phyloP scores from a whole-genome alignment of 208 protist genomes.

The Acanthamoeba royreba region DNA sequence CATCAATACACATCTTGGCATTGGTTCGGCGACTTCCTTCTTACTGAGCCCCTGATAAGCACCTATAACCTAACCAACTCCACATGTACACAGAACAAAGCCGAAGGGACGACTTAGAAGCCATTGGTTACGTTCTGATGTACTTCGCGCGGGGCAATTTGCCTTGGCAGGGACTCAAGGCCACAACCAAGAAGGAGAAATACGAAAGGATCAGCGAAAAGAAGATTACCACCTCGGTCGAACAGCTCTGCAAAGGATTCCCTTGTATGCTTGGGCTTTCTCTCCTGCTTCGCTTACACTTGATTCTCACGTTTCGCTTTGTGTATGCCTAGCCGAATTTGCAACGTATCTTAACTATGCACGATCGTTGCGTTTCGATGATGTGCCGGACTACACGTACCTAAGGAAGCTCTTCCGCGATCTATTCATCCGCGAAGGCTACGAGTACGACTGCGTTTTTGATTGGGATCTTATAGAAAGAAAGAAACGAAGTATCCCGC shows the following conservation, averaged over 20 bases:
- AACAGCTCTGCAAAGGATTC: slow-evolving; percentile 91
- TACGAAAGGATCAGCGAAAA: slow-evolving; percentile 97
- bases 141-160: slow-evolving; percentile 98
- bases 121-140: slow-evolving; percentile 98
- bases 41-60: no score
- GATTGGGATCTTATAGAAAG: slow-evolving; percentile 92
- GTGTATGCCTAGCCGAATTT: slow-evolving; percentile 86
- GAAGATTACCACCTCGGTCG: slow-evolving; percentile 95
- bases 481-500: neutral
- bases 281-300: neutral
- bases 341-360: slow-evolving; percentile 96
- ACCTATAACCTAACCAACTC: no score
- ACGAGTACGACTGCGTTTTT: slow-evolving; percentile 97
- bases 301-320: neutral
- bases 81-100: slow-evolving; percentile 86
- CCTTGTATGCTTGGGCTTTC: slow-evolving; percentile 49
- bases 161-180: slow-evolving; percentile 94
- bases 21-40: no score
- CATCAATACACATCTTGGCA: slow-evolving; percentile 99
- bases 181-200: slow-evolving; percentile 97
- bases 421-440: slow-evolving; percentile 96
- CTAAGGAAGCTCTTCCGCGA: slow-evolving; percentile 96
- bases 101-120: slow-evolving; percentile 97
- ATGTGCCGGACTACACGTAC: slow-evolving; percentile 98
- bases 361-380: slow-evolving; percentile 95